phyloP scores from a whole-genome alignment of 306 rosid genomes.

The Rosa chinensis region DNA sequence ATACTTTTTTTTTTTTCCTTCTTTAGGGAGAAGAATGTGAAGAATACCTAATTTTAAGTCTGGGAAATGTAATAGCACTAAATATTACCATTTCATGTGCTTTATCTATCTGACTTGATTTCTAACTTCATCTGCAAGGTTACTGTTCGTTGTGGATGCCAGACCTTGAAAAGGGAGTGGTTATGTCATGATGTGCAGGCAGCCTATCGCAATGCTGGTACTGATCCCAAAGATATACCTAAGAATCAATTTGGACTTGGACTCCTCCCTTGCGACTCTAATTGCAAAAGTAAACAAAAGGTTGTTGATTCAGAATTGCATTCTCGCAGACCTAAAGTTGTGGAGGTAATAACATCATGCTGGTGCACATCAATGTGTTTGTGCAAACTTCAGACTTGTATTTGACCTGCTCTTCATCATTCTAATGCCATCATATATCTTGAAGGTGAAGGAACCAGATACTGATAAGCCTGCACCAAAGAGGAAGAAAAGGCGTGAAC shows the following conservation, averaged over 20 bases:
- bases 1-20: background rate
- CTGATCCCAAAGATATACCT: conserved; percentile 53
- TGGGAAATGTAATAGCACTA: background rate
- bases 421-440: conserved; percentile 14
- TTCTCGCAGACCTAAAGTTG: conserved; percentile 63
- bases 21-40: conserved; percentile 1
- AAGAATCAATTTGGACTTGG: conserved; percentile 83
- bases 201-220: conserved; percentile 48
- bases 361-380: background rate
- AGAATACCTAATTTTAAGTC: conserved; percentile 6
- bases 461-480: conserved; percentile 50
- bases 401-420: background rate
- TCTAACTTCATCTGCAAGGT: conserved; percentile 49
- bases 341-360: conserved; percentile 56
- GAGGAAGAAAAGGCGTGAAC: conserved; percentile 60
- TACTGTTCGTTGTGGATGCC: conserved; percentile 86
- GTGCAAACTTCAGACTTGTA: conserved; percentile 10
- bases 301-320: conserved; percentile 70
- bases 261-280: conserved; percentile 74
- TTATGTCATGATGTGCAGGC: conserved; percentile 81
- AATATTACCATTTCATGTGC: conserved; percentile 6
- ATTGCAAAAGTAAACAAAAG: conserved; percentile 68
- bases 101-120: conserved; percentile 30
- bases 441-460: conserved; percentile 66
- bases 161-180: conserved; percentile 92